These are phyloP conservation scores for Myriosclerotinia duriaeana DNA, from an alignment of 2,329 filamentous ascomycete genomes.

Conservation along the genomic window DNA sequence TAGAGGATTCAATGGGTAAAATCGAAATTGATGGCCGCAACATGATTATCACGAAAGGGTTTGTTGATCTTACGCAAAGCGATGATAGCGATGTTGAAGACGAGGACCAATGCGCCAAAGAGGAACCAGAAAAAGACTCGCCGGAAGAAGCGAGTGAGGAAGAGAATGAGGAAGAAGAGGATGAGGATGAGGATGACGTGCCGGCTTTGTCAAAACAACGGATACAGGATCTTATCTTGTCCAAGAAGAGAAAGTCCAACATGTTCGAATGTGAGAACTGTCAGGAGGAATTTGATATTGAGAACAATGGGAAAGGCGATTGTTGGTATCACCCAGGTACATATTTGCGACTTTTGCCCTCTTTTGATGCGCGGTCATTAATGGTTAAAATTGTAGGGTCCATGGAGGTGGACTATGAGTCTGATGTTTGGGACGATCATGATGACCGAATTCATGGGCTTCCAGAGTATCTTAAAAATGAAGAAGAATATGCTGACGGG, in stretches of 20 bases:
- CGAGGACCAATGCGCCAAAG: not conserved
- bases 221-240: not conserved
- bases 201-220: not conserved
- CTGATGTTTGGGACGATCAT: not conserved
- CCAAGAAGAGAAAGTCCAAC: not conserved
- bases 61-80: not conserved
- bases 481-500: not conserved
- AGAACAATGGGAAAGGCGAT: not conserved
- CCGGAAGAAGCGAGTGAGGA: not conserved
- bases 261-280: not conserved
- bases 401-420: not conserved
- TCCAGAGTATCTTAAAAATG: not conserved
- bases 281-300: not conserved
- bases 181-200: slow-evolving; percentile 8
- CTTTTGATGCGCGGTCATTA: not conserved
- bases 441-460: not conserved
- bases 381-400: not conserved
- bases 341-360: not conserved
- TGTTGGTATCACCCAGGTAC: slow-evolving; percentile 4
- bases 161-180: not conserved
- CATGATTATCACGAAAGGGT: not conserved
- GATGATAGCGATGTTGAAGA: not conserved
- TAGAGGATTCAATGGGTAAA: not conserved
- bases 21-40: not conserved
- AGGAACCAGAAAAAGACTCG: not conserved